These are phyloP conservation scores for Silene noctiflora DNA, from an alignment of 179 eudicot genomes.

Conservation along the genomic window DNA sequence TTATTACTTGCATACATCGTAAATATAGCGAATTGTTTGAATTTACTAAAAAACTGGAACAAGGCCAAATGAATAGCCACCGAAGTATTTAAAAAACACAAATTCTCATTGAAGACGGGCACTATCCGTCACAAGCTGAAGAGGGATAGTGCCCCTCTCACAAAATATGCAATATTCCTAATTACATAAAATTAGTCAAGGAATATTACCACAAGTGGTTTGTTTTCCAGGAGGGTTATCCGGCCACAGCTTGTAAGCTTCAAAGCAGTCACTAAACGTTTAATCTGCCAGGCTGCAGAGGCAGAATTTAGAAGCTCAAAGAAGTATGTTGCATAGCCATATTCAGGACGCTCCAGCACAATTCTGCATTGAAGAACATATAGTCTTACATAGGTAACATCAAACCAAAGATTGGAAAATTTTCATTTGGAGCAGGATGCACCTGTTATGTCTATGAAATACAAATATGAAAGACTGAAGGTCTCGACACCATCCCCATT, in stretches of 20 bases:
- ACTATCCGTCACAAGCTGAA: no score
- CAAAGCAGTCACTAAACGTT: constrained; percentile 83
- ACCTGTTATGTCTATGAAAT: constrained; percentile 91
- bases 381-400: not conserved
- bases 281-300: constrained; percentile 81
- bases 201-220: constrained; percentile 59
- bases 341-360: constrained; percentile 98
- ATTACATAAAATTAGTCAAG: not conserved
- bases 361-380: constrained; percentile 53
- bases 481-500: constrained; percentile 99
- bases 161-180: not conserved
- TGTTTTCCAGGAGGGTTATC: constrained; percentile 68
- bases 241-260: constrained; percentile 85
- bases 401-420: constrained; percentile 5
- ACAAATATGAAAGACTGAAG: constrained; percentile 94
- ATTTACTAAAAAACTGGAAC: not conserved
- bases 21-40: not conserved
- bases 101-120: no score
- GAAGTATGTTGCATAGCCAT: constrained; percentile 95
- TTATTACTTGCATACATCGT: not conserved
- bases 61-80: no score
- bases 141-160: no score
- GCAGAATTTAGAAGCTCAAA: constrained; percentile 70
- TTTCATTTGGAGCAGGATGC: constrained; percentile 4
- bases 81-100: not conserved